Evolutionary conservation across 2,329 filamentous ascomycete genomes (phyloP).

Genomic region (Claviceps sp.): DNA sequence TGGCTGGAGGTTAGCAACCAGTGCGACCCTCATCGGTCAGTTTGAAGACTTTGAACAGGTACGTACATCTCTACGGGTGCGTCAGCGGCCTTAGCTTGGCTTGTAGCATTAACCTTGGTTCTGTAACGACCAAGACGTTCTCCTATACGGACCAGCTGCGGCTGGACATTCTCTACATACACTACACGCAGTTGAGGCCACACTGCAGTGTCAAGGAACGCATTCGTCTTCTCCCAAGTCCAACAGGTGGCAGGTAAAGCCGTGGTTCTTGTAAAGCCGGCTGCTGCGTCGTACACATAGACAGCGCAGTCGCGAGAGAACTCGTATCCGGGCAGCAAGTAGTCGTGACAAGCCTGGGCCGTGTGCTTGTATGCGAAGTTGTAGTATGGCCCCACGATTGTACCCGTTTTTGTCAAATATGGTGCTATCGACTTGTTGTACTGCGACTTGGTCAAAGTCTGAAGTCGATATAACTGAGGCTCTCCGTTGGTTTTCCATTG

Average conservation of each 20-base stretch:
- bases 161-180: constrained; percentile 87
- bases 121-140: constrained; percentile 72
- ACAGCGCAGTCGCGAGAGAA: constrained; percentile 61
- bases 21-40: not conserved
- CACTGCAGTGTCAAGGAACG: constrained; percentile 62
- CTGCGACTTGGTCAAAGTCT: constrained; percentile 44
- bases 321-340: constrained; percentile 63
- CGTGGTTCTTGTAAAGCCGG: constrained; percentile 53
- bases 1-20: not conserved
- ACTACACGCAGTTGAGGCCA: constrained; percentile 71
- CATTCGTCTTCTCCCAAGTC: constrained; percentile 53
- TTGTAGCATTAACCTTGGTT: constrained; percentile 21
- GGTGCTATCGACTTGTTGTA: constrained; percentile 64
- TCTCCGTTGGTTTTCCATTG: constrained; percentile 72
- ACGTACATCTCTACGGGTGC: constrained; percentile 1
- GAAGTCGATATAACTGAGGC: constrained; percentile 58
- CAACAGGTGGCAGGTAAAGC: constrained; percentile 60
- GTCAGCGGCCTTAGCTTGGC: not conserved
- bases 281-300: constrained; percentile 53
- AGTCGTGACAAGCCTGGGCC: constrained; percentile 55
- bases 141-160: constrained; percentile 83
- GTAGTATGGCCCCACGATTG: constrained; percentile 58
- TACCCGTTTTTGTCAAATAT: constrained; percentile 50
- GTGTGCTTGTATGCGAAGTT: constrained; percentile 48
- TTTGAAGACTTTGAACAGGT: not conserved